Evolutionary conservation across 306 rosid species (phyloP).

Genomic region (Prunus persica): DNA sequence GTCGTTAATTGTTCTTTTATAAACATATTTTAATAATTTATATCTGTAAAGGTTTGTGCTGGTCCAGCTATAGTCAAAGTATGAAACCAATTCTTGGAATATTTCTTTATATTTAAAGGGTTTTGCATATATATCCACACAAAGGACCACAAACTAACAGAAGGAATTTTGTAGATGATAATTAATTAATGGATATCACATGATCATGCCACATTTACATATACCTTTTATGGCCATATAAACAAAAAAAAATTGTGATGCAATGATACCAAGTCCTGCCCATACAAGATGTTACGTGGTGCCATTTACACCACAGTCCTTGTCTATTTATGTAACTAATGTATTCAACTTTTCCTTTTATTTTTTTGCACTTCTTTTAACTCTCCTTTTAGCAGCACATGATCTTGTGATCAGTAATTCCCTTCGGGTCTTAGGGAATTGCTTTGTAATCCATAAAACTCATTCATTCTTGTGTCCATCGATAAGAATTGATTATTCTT

Average conservation of each 20-base stretch:
- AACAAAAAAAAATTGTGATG: background rate
- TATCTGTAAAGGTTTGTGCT: background rate
- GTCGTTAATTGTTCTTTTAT: too few species aligned
- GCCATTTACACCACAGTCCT: conserved; percentile 26
- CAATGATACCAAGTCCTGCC: background rate
- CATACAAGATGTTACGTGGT: conserved; percentile 17
- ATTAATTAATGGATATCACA: background rate
- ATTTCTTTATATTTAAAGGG: background rate
- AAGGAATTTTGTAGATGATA: background rate
- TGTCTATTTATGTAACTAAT: conserved; percentile 17
- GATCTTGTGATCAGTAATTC: conserved; percentile 31
- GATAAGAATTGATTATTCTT: conserved; percentile 28
- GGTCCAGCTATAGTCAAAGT: background rate
- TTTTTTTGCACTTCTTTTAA: conserved; percentile 5
- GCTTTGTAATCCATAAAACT: too few species aligned
- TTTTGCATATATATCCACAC: background rate
- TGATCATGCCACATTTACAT: background rate
- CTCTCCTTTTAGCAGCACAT: conserved; percentile 2
- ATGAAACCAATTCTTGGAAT: background rate
- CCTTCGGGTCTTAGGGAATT: background rate
- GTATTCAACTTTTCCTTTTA: background rate
- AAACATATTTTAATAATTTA: background rate
- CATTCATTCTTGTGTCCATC: conserved; percentile 16
- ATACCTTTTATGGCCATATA: background rate
- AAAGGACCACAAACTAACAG: background rate